A percentile compares a stretch with the other conserved stretches of the same genome.
Conservation (phyloP, 2,329 filamentous ascomycete genomes). For the Ploettnerulaceae sp. region DNA sequence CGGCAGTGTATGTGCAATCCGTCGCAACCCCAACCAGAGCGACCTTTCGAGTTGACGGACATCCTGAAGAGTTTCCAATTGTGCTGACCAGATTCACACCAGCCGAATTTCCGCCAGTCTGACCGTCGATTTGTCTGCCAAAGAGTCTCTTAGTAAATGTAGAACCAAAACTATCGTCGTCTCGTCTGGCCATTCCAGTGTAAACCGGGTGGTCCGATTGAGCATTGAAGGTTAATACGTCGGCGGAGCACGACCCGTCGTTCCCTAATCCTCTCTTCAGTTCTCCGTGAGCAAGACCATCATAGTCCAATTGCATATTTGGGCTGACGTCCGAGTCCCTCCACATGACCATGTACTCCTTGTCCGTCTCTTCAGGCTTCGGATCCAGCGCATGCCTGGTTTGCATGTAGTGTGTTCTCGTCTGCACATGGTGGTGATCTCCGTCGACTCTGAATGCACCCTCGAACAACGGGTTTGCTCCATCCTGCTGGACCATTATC, state of each 20-base stretch:
- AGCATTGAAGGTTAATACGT: constrained; percentile 76
- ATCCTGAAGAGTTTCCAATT: constrained; percentile 80
- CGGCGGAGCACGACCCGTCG: constrained; percentile 61
- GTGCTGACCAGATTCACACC: constrained; percentile 72
- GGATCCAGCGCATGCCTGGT: constrained; percentile 72
- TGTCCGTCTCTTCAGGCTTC: constrained; percentile 42
- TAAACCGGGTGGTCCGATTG: constrained; percentile 66
- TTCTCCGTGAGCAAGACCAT: constrained; percentile 46
- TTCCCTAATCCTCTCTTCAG: constrained; percentile 29
- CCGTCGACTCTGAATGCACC: constrained; percentile 78
- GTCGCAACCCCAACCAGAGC: constrained; percentile 88
- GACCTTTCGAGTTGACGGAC: constrained; percentile 83
- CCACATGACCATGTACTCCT: constrained; percentile 86
- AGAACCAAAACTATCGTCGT: constrained; percentile 52
- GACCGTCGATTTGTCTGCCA: constrained; percentile 67
- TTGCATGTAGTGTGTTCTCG: constrained; percentile 65
- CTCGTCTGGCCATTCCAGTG: constrained; percentile 40
- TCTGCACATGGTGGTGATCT: constrained; percentile 83
- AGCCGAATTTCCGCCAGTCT: constrained; percentile 68
- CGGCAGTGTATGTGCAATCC: constrained; percentile 80
- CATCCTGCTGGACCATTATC: constrained; percentile 73
- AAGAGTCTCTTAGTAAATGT: constrained; percentile 62
- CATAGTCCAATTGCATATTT: constrained; percentile 35
- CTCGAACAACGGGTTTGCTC: constrained; percentile 75
- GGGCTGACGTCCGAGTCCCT: constrained; percentile 75